Evolutionary conservation across 2,329 filamentous ascomycete species (phyloP).

Genomic region (Orbilia oligospora): DNA sequence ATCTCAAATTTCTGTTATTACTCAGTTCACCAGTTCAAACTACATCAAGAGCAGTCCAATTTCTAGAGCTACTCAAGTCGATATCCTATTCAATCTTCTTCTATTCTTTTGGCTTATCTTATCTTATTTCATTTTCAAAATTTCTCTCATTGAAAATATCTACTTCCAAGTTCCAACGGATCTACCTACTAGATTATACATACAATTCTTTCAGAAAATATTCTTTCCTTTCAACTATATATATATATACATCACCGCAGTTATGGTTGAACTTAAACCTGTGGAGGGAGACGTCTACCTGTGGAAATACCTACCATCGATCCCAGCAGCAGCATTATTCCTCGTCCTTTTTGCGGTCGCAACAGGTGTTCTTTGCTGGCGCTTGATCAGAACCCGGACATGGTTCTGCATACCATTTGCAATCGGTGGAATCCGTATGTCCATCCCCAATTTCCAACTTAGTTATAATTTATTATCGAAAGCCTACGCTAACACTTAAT

Average conservation of each 20-base stretch:
- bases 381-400: slow-evolving; percentile 65
- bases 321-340: slow-evolving; percentile 21
- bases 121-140: too few species aligned
- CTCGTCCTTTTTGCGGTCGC: slow-evolving; percentile 16
- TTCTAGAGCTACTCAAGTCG: not conserved
- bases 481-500: slow-evolving; percentile 47
- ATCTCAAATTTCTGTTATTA: not conserved
- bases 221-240: not conserved
- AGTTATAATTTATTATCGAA: not conserved
- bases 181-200: too few species aligned
- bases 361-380: slow-evolving; percentile 8
- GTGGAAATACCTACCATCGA: slow-evolving; percentile 50
- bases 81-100: not conserved
- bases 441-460: slow-evolving; percentile 27
- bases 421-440: slow-evolving; percentile 70
- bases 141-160: too few species aligned
- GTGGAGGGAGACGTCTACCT: slow-evolving; percentile 26
- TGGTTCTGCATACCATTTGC: slow-evolving; percentile 71
- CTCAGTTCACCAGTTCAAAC: not conserved
- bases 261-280: slow-evolving; percentile 36
- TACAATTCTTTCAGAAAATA: not conserved
- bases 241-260: not conserved
- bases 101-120: too few species aligned
- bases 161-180: too few species aligned
- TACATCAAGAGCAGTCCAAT: too few species aligned